These are phyloP conservation scores for Gonium pectorale DNA, from an alignment of 139 green algal genomes.

Conservation along the genomic window DNA sequence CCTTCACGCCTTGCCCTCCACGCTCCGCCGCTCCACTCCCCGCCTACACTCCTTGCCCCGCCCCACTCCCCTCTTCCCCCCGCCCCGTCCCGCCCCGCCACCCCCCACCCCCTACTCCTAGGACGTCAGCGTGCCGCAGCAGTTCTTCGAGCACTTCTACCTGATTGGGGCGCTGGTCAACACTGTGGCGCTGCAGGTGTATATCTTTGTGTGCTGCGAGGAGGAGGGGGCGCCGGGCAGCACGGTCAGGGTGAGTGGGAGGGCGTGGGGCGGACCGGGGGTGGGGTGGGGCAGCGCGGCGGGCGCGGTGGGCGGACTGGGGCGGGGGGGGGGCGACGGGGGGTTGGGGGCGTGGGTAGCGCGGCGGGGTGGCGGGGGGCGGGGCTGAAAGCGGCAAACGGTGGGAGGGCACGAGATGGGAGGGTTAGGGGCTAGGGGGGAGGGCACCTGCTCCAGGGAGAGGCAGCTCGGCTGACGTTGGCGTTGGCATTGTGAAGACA, in stretches of 20 bases:
- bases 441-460: too few species aligned
- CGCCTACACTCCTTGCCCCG: not conserved
- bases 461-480: too few species aligned
- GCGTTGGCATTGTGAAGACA: too few species aligned
- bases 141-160: constrained; percentile 87
- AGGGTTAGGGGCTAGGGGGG: too few species aligned
- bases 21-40: not conserved
- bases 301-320: too few species aligned
- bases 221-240: not conserved
- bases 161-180: constrained; percentile 61
- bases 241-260: not conserved
- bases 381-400: too few species aligned
- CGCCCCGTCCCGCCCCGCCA: not conserved
- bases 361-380: too few species aligned
- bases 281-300: not conserved
- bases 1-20: not conserved
- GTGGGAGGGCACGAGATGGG: too few species aligned
- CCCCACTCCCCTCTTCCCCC: too few species aligned
- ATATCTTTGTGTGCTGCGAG: constrained; percentile 15
- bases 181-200: constrained; percentile 44
- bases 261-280: not conserved
- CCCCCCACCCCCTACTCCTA: constrained; percentile 21
- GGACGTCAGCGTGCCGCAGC: constrained; percentile 76
- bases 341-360: too few species aligned
- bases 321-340: too few species aligned